Base-by-base conservation (phyloP, 2,329 filamentous ascomycete genomes). In the Colletotrichum godetiae region DNA sequence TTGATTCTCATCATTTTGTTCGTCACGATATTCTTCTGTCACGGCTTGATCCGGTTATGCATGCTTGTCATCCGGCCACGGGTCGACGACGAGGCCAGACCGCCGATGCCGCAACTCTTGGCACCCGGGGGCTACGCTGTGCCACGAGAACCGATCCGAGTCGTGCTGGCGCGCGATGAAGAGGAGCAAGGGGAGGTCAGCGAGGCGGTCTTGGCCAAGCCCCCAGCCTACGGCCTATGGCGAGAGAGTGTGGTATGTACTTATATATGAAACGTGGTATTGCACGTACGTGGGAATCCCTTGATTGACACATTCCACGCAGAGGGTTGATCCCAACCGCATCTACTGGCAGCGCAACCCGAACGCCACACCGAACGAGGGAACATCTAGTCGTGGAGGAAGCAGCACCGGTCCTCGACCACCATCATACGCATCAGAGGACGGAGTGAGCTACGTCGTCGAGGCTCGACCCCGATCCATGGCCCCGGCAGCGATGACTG, bases 151-250 rank as follows among this genome's bases (percentile, higher is more conserved):
- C 95, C 95, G 1, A 97, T 97, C 74, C 92, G 89, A 53, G 94
- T 97, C 12, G 89, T 93, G 22, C 87, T 96, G 58, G 91, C 91
- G 2, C 88, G 90, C 53, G 94, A 97, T 78, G 93, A 95, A 78
- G 94, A 95, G 78, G 88, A 90, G 22, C 88, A 85, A 2, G 81
- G 62, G 15, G 68, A 67, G 22, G 19, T 67, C n/a, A 88, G 86
- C 63, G 88, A 90, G 72, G 84, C 88, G 0, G 83, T 84, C 55
- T 91, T 91, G 77, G 76, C 87, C 24, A 90, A 91, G 10, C 95
- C 95, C 4, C 95, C 95, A 0, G 94, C 94, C 2, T 98, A 98
- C 79, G 95, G 95, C 0, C 84, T 95, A 1, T 97, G 94, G 94
- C 88, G 94, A 65, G 92, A 92, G 81, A 96, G 93, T 78, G 94